Conservation (phyloP, 768 basidiomycete genomes). For the Hypsizygus marmoreus region DNA sequence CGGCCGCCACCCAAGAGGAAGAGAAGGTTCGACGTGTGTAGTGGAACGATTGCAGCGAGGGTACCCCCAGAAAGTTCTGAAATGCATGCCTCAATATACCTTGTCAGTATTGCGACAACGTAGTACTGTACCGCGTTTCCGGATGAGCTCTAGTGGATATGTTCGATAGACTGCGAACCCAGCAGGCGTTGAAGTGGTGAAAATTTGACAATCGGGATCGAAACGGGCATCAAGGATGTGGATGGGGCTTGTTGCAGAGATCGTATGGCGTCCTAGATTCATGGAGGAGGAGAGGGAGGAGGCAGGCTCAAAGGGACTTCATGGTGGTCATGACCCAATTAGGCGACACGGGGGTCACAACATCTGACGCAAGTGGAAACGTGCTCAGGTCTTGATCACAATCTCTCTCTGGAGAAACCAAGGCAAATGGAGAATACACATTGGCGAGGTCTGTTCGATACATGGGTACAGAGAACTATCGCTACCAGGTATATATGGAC, state of each 20-base stretch:
- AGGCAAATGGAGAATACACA: neutral
- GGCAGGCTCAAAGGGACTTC: conserved; percentile 9
- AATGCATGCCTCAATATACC: conserved; percentile 5
- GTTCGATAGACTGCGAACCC: conserved; percentile 85
- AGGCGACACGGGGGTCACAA: conserved; percentile 7
- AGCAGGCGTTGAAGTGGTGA: conserved; percentile 75
- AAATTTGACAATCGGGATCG: conserved; percentile 78
- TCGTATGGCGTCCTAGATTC: conserved; percentile 86
- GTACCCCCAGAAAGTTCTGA: conserved; percentile 81
- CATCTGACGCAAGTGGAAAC: conserved; percentile 14
- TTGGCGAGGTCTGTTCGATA: conserved; percentile 15
- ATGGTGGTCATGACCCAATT: conserved; percentile 21
- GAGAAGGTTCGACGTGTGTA: conserved; percentile 80
- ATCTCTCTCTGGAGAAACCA: no score
- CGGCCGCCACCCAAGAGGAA: conserved; percentile 88
- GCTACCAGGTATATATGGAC: conserved; percentile 7
- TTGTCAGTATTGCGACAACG: neutral
- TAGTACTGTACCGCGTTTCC: conserved; percentile 67
- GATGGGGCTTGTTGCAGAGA: conserved; percentile 73
- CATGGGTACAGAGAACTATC: conserved; percentile 6
- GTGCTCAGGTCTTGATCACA: no score
- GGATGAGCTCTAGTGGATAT: conserved; percentile 73
- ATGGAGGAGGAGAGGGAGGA: conserved; percentile 40
- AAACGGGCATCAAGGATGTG: conserved; percentile 78
- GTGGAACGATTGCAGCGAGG: conserved; percentile 70